A percentile compares a stretch with the other conserved stretches of the same genome.
phyloP scores from a whole-genome alignment of 2,329 filamentous ascomycete species.

The Colletotrichum sidae region DNA sequence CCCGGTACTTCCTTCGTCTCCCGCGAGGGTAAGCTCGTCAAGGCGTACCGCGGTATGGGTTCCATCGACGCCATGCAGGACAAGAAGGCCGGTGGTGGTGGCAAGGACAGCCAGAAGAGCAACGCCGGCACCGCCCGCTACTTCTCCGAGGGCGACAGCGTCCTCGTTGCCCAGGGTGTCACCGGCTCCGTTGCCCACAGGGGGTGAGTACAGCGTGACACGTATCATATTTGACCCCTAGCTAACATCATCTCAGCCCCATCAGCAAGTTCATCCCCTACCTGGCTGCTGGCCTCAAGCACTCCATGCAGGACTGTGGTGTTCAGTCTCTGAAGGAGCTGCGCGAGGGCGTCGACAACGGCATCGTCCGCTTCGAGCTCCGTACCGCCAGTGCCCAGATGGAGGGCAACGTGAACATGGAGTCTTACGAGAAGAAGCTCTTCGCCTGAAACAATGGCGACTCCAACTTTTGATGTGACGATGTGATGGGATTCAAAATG shows the following conservation, averaged over 20 bases:
- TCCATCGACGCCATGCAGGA: conserved; percentile 99
- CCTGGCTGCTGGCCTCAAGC: conserved; percentile 93
- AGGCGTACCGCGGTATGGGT: conserved; percentile 99
- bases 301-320: conserved; percentile 96
- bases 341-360: conserved; percentile 78
- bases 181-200: conserved; percentile 86
- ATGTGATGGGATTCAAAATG: conserved; percentile 21
- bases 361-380: conserved; percentile 90
- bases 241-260: conserved; percentile 64
- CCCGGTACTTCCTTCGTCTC: conserved; percentile 97
- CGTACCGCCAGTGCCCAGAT: conserved; percentile 94
- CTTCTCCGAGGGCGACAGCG: conserved; percentile 95
- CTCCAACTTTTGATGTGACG: not conserved
- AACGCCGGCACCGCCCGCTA: conserved; percentile 98
- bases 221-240: no score
- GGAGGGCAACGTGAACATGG: conserved; percentile 97
- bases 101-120: conserved; percentile 79
- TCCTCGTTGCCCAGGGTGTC: conserved; percentile 96
- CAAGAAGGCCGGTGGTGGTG: conserved; percentile 87
- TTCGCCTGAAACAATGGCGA: conserved; percentile 74
- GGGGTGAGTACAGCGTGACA: conserved; percentile 57
- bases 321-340: conserved; percentile 83
- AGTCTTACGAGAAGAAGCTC: conserved; percentile 99
- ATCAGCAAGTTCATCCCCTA: conserved; percentile 97
- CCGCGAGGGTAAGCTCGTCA: conserved; percentile 96